Percentiles rank a stretch among this genome's conserved stretches.
Conservation (phyloP, 2,329 filamentous ascomycete species). For the Claviceps sp. region DNA sequence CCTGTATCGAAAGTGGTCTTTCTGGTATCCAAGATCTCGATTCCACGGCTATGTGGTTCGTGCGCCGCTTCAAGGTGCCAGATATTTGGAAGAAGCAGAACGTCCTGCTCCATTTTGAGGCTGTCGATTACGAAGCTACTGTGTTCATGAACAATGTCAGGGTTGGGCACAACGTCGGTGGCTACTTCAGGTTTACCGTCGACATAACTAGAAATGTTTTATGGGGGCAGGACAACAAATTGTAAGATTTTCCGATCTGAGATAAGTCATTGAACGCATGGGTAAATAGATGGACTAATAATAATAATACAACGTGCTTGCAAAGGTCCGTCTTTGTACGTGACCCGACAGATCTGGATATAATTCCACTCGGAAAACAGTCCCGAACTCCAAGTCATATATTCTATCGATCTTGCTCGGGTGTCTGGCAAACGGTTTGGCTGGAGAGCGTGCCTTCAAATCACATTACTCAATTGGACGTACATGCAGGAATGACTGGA, state of each 20-base stretch:
- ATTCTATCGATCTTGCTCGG: constrained; percentile 59
- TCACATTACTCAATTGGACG: constrained; percentile 44
- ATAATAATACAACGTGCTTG: too few species aligned
- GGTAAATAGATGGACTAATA: background rate
- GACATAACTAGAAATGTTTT: constrained; percentile 38
- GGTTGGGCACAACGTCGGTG: constrained; percentile 41
- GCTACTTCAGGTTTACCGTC: constrained; percentile 47
- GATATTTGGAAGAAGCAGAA: constrained; percentile 28
- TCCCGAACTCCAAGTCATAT: constrained; percentile 44
- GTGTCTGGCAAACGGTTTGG: constrained; percentile 66
- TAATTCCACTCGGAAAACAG: constrained; percentile 57
- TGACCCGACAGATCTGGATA: constrained; percentile 49
- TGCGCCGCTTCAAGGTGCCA: constrained; percentile 37
- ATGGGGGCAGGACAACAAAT: constrained; percentile 33
- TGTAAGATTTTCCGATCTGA: constrained; percentile 28
- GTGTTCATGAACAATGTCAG: constrained; percentile 45
- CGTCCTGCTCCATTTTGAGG: constrained; percentile 43
- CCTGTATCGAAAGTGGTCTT: constrained; percentile 31
- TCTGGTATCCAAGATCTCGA: constrained; percentile 33
- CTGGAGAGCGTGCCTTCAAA: constrained; percentile 46
- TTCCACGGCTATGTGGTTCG: constrained; percentile 33
- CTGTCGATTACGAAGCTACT: constrained; percentile 43
- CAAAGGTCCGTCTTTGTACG: constrained; percentile 48
- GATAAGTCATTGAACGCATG: too few species aligned
- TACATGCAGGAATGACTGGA: constrained; percentile 44